Base-by-base conservation (phyloP, 495 filamentous ascomycete genomes). In the Cryomyces antarcticus region DNA sequence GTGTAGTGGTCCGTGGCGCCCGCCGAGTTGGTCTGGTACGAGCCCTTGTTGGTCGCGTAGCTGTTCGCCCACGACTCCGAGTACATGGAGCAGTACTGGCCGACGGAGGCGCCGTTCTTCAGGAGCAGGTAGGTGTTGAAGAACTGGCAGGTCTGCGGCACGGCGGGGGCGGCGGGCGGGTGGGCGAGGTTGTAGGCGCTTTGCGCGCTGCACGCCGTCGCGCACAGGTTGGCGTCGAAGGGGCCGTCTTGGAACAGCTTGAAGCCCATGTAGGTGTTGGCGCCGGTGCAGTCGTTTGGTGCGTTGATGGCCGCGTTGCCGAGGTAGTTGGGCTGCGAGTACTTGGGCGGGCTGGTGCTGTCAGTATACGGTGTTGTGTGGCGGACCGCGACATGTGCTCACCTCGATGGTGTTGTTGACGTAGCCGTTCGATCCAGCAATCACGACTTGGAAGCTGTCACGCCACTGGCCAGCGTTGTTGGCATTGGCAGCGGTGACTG, bases 61-160 rank as follows among this genome's bases (percentile, higher is more conserved):
- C 28, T 17, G 41, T 44, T 41, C 28, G 37, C 52, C 52, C 52
- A 57, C 5, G 42, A 13, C 44, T 52, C 28, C 17, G 52, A 55
- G 44, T 57, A 55, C 30, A 58, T 47, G 27, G 48, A 45, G 41
- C 56, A 56, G 39, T 53, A 51, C 0, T 49, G 52, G 1, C 55
- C 55, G 41, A 53, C 43, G 6, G 49, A 46, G 30, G 45, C 50
- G 34, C 57, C 52, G 48, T 69, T 64, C 46, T 57, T 66, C 39
- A 52, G 51, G 4, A 64, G 41, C n/a, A 69, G 46, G 39, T 64
- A 71, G 7, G 59, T 52, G 40, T 67, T 64, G 56, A 68, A 68
- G 62, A 70, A 70, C 39, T 57, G 57, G 17, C 17, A 24, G 17
- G 17, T 24, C 17, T 24, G 17, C 17, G 17, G 17, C 17, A 24